A percentile compares a stretch with the other conserved stretches of the same genome.
Evolutionary conservation across 768 basidiomycete species (phyloP).

Genomic region (Suillus subluteus): DNA sequence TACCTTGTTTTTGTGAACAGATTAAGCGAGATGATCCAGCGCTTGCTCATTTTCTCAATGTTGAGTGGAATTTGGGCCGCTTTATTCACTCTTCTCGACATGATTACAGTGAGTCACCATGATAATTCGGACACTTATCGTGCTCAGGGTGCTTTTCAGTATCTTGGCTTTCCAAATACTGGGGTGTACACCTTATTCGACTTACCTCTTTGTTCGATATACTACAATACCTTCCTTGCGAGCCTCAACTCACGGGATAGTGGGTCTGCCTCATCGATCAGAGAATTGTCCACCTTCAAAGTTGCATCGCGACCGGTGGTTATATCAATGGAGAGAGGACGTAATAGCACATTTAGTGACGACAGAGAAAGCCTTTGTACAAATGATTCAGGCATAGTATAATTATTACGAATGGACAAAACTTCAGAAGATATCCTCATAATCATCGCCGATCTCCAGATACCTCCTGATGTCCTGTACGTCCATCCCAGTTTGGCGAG

Average conservation of each 20-base stretch:
- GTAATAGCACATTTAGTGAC: neutral
- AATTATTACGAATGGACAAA: neutral
- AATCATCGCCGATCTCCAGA: constrained; percentile 70
- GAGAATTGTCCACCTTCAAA: neutral
- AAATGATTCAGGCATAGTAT: neutral
- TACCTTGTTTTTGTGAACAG: neutral
- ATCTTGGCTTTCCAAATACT: constrained; percentile 21
- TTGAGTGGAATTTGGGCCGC: constrained; percentile 3
- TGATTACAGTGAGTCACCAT: neutral
- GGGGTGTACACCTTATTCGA: constrained; percentile 29
- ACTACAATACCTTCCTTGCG: constrained; percentile 37
- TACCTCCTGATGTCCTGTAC: constrained; percentile 66
- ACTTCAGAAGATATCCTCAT: constrained; percentile 67
- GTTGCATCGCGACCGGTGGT: neutral
- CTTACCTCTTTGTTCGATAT: constrained; percentile 36
- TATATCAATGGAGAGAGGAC: neutral
- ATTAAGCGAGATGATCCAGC: constrained; percentile 1
- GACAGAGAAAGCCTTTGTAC: neutral
- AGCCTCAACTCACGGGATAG: constrained; percentile 33
- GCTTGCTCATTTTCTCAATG: neutral
- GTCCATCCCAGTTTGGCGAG: constrained; percentile 60
- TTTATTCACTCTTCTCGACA: constrained; percentile 4
- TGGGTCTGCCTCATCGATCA: neutral
- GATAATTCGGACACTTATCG: neutral
- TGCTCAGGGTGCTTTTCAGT: constrained; percentile 1